Evolutionary conservation across 2,329 filamentous ascomycete genomes (phyloP).

Genomic region (Aspergillus sp.): DNA sequence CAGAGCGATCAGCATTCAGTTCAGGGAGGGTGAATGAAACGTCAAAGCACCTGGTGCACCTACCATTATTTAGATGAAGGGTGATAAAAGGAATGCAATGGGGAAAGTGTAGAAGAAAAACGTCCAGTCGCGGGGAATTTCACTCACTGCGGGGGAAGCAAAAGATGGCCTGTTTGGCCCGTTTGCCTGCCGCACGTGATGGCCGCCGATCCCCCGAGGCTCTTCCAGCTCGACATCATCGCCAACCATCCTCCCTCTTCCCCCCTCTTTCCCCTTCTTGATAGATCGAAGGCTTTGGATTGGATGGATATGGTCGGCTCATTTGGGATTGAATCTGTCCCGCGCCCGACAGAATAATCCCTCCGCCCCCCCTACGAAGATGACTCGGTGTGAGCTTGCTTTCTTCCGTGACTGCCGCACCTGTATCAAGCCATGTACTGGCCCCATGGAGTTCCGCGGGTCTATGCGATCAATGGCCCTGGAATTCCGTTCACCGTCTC

Average conservation of each 20-base stretch:
- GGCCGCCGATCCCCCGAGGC: constrained; percentile 3
- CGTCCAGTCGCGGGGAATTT: constrained; percentile 18
- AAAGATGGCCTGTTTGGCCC: constrained; percentile 17
- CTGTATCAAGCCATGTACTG: constrained; percentile 47
- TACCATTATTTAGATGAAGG: constrained; percentile 21
- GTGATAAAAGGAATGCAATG: not conserved
- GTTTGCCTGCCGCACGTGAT: constrained; percentile 21
- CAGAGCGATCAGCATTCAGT: not conserved
- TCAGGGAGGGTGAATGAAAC: not conserved
- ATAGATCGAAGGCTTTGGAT: constrained; percentile 6
- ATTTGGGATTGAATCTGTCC: constrained; percentile 19
- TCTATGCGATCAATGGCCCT: constrained; percentile 49
- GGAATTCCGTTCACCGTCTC: constrained; percentile 30
- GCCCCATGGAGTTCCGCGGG: constrained; percentile 51
- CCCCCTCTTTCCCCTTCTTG: not conserved
- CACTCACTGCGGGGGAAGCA: constrained; percentile 16
- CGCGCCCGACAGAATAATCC: constrained; percentile 23
- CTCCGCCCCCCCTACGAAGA: constrained; percentile 29
- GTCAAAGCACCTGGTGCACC: not conserved
- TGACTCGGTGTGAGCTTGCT: constrained; percentile 39
- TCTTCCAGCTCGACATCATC: constrained; percentile 3
- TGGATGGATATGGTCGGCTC: constrained; percentile 23
- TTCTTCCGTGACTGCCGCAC: constrained; percentile 27
- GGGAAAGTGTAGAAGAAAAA: not conserved
- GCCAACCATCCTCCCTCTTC: constrained; percentile 3